These are phyloP conservation scores for Euphorbia tirucalli DNA, from an alignment of 345 rosid species.

Conservation along the genomic window DNA sequence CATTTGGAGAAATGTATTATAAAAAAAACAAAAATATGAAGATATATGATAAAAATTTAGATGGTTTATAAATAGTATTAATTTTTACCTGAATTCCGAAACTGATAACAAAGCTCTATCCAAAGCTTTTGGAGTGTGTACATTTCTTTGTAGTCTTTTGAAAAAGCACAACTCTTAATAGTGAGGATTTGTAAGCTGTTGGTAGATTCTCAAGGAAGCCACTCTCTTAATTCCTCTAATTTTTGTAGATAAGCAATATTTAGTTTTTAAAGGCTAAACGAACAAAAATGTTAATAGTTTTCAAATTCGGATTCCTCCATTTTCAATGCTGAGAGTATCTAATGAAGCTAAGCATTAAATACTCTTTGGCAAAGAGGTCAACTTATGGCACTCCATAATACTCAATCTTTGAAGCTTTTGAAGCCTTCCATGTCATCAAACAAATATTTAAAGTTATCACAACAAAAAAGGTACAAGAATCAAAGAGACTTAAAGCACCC, in stretches of 20 bases:
- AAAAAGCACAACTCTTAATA: constrained; percentile 13
- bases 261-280: constrained; percentile 15
- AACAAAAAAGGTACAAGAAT: constrained; percentile 8
- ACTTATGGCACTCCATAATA: not conserved
- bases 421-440: constrained; percentile 17
- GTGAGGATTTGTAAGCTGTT: constrained; percentile 1
- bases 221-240: not conserved
- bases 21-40: too few relatives aligned
- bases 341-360: not conserved
- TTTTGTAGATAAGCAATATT: constrained; percentile 3
- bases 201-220: constrained; percentile 16
- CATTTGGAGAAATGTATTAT: too few relatives aligned
- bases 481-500: constrained; percentile 26
- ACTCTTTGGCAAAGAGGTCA: not conserved
- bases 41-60: too few relatives aligned
- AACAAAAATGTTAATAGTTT: not conserved
- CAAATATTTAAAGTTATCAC: constrained; percentile 21
- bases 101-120: too few relatives aligned
- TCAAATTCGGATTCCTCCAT: not conserved
- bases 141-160: not conserved
- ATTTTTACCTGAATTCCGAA: too few relatives aligned
- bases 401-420: constrained; percentile 15
- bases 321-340: not conserved
- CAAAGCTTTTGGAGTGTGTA: too few relatives aligned
- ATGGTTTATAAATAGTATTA: too few relatives aligned